Percentiles rank a stretch among this genome's conserved stretches.
Evolutionary conservation across 2,329 filamentous ascomycete species (phyloP).

Genomic region (Drechmeria coniospora): DNA sequence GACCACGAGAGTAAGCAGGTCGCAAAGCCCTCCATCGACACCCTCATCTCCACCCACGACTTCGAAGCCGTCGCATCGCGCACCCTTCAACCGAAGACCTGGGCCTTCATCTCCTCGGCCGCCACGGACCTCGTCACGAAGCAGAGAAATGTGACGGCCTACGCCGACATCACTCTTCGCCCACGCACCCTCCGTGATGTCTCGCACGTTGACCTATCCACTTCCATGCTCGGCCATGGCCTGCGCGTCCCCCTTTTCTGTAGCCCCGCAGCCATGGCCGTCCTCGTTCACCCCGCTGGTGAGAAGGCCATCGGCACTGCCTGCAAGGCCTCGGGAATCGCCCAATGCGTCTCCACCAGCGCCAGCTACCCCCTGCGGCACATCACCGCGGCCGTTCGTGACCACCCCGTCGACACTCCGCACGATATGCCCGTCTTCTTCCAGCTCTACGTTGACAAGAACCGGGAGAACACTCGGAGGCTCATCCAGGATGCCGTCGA

Average conservation of each 20-base stretch:
- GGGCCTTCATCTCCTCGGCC: slow-evolving; percentile 54
- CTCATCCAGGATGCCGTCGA: slow-evolving; percentile 29
- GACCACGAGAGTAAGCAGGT: not conserved
- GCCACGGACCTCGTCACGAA: slow-evolving; percentile 47
- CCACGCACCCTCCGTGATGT: slow-evolving; percentile 44
- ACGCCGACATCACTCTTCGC: slow-evolving; percentile 41
- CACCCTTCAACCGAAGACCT: slow-evolving; percentile 45
- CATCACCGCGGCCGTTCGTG: slow-evolving; percentile 19
- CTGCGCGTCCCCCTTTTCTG: slow-evolving; percentile 45
- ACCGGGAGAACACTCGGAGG: slow-evolving; percentile 32
- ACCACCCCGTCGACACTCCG: slow-evolving; percentile 1
- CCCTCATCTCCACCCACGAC: slow-evolving; percentile 27
- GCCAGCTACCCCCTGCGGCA: slow-evolving; percentile 42
- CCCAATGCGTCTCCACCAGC: slow-evolving; percentile 46
- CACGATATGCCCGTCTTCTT: slow-evolving; percentile 25
- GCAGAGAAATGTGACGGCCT: slow-evolving; percentile 35
- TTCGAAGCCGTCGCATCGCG: slow-evolving; percentile 41
- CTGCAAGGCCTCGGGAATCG: slow-evolving; percentile 30
- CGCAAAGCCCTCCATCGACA: slow-evolving; percentile 5
- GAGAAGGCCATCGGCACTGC: slow-evolving; percentile 42
- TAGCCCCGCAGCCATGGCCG: slow-evolving; percentile 48
- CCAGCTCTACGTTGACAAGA: slow-evolving; percentile 46
- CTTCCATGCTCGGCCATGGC: slow-evolving; percentile 37
- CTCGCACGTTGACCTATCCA: slow-evolving; percentile 28
- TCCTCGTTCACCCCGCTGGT: slow-evolving; percentile 47